A percentile compares a stretch with the other conserved stretches of the same genome.
Conservation (phyloP, 1,284 basidiomycete genomes). For the Ceratobasidium sp. region DNA sequence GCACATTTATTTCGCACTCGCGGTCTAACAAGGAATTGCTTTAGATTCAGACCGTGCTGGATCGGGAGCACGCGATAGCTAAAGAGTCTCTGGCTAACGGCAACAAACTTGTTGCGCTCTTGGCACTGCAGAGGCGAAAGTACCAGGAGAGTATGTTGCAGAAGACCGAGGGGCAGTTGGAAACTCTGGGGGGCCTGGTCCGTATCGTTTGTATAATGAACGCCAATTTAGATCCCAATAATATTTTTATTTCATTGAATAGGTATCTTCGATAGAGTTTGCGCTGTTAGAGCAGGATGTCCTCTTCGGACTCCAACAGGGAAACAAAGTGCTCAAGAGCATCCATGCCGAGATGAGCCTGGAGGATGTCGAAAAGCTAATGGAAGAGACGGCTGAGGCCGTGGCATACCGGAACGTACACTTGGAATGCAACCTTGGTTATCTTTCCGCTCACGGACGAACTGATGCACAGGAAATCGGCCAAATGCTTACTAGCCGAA, state of each 20-base stretch:
- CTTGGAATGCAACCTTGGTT: neutral
- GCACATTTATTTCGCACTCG: slow-evolving; percentile 22
- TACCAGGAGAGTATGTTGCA: slow-evolving; percentile 90
- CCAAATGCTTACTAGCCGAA: slow-evolving; percentile 84
- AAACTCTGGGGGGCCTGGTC: slow-evolving; percentile 92
- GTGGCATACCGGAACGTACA: slow-evolving; percentile 89
- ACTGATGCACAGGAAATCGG: slow-evolving; percentile 82
- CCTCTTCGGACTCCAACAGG: slow-evolving; percentile 91
- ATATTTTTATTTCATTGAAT: too few species aligned
- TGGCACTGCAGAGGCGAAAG: slow-evolving; percentile 89
- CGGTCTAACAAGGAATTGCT: neutral
- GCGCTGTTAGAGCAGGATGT: slow-evolving; percentile 94
- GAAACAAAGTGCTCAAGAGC: slow-evolving; percentile 92
- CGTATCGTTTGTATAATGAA: too few species aligned
- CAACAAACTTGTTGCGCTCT: slow-evolving; percentile 87
- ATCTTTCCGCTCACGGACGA: neutral
- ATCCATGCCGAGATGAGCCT: slow-evolving; percentile 94
- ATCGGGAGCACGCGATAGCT: slow-evolving; percentile 91
- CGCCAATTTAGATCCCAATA: too few species aligned
- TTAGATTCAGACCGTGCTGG: slow-evolving; percentile 89
- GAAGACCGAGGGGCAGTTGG: slow-evolving; percentile 92
- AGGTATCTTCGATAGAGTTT: slow-evolving; percentile 98
- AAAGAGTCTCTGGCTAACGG: slow-evolving; percentile 83
- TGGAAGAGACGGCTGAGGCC: slow-evolving; percentile 94
- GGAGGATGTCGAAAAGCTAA: slow-evolving; percentile 91